These are phyloP conservation scores for Ustilago trichophora DNA, from an alignment of 1,284 basidiomycete genomes.

Conservation along the genomic window DNA sequence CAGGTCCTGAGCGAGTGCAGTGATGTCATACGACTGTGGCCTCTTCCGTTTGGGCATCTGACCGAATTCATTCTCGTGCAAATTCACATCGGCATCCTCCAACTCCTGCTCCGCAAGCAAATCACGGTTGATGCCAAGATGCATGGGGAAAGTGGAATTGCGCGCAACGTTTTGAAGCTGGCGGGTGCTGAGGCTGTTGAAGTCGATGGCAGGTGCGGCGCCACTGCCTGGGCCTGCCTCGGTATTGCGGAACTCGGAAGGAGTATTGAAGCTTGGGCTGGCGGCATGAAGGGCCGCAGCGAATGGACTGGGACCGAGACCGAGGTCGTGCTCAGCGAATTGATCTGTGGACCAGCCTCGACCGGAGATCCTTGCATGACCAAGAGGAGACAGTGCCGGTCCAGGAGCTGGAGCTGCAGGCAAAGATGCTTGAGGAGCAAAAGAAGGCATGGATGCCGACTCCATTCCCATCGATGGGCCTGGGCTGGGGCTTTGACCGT, in stretches of 20 bases:
- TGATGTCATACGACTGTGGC: slow-evolving; percentile 13
- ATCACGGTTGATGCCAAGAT: slow-evolving; percentile 50
- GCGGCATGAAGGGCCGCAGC: slow-evolving; percentile 35
- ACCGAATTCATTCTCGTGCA: slow-evolving; percentile 21
- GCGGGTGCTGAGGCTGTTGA: slow-evolving; percentile 42
- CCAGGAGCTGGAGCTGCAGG: background rate
- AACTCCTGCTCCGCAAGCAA: slow-evolving; percentile 26
- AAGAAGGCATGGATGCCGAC: background rate
- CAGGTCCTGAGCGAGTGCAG: slow-evolving; percentile 28
- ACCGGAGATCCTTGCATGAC: background rate
- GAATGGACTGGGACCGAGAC: slow-evolving; percentile 40
- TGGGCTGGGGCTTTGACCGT: background rate
- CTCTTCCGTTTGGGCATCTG: slow-evolving; percentile 12
- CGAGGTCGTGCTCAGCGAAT: slow-evolving; percentile 34
- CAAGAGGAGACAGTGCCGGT: background rate
- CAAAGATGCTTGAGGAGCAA: background rate
- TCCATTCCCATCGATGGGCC: background rate
- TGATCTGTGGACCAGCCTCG: slow-evolving; percentile 24
- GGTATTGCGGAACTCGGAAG: background rate
- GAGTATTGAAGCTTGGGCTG: slow-evolving; percentile 10
- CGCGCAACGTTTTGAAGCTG: slow-evolving; percentile 55
- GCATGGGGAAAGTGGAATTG: slow-evolving; percentile 44
- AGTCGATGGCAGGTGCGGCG: slow-evolving; percentile 22
- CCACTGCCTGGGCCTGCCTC: background rate
- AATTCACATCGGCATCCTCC: slow-evolving; percentile 2